Conservation (phyloP, 805 yeast species). For the Wickerhamiella nectarea region DNA sequence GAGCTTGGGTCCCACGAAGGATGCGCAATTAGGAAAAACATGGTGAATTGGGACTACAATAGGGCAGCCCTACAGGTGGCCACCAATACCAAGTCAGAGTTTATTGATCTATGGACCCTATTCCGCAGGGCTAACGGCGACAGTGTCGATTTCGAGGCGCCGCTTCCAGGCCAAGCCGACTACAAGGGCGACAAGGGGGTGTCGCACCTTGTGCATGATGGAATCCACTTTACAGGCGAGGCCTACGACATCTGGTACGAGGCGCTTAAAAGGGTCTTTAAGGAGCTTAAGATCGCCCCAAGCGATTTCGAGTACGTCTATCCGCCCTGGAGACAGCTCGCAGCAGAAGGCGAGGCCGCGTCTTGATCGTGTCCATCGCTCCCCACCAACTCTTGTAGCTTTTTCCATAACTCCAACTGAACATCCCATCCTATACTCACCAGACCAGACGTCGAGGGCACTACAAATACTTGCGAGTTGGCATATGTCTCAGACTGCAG, state of each 20-base stretch:
- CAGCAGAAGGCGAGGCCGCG: too few species aligned
- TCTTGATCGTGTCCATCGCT: too few species aligned
- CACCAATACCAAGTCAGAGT: slow-evolving; percentile 34
- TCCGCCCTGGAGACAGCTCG: slow-evolving; percentile 3
- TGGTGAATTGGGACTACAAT: slow-evolving; percentile 35
- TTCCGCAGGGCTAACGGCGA: slow-evolving; percentile 33
- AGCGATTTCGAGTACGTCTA: slow-evolving; percentile 4
- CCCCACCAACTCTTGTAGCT: slow-evolving; percentile 20
- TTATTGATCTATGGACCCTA: slow-evolving; percentile 39
- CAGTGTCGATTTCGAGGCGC: slow-evolving; percentile 23
- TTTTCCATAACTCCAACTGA: slow-evolving; percentile 38
- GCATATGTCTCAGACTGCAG: slow-evolving; percentile 24
- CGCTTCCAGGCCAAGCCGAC: slow-evolving; percentile 19
- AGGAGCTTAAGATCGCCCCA: background rate
- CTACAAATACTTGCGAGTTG: slow-evolving; percentile 35
- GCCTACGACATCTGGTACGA: slow-evolving; percentile 40
- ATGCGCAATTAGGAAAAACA: slow-evolving; percentile 35
- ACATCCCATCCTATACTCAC: slow-evolving; percentile 37
- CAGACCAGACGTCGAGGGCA: slow-evolving; percentile 63
- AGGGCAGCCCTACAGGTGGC: slow-evolving; percentile 39
- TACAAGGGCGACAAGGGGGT: slow-evolving; percentile 9
- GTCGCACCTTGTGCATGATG: slow-evolving; percentile 33
- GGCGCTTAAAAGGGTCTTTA: slow-evolving; percentile 26
- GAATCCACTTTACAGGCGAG: slow-evolving; percentile 45
- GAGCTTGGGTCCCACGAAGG: slow-evolving; percentile 25